Conservation (phyloP, 1,284 basidiomycete genomes). For the Amylostereum chailletii region DNA sequence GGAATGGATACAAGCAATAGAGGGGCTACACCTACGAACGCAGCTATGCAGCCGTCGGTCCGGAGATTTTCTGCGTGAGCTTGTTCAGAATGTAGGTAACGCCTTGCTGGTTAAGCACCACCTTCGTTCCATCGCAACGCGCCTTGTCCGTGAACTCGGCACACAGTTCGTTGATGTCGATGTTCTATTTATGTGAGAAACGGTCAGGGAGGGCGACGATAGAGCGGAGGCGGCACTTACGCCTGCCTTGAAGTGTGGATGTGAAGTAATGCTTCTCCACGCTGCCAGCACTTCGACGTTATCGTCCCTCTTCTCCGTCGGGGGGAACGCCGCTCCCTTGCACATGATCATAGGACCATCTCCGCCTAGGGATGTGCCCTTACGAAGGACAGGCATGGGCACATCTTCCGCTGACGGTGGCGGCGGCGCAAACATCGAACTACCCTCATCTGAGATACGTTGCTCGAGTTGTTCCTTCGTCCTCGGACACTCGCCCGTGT, state of each 20-base stretch:
- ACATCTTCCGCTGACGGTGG: constrained; percentile 9
- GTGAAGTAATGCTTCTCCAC: constrained; percentile 64
- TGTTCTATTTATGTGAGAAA: constrained; percentile 35
- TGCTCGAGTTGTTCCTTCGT: constrained; percentile 46
- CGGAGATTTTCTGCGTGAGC: constrained; percentile 23
- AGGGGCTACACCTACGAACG: too few species aligned
- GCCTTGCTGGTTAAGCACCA: constrained; percentile 64
- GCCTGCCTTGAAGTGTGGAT: constrained; percentile 64
- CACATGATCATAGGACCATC: constrained; percentile 44
- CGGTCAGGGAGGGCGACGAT: constrained; percentile 3
- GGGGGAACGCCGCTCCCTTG: constrained; percentile 54
- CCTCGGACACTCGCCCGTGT: constrained; percentile 37
- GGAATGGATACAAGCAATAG: too few species aligned
- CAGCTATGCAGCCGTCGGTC: too few species aligned
- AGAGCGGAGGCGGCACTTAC: constrained; percentile 10
- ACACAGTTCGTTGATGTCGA: constrained; percentile 70
- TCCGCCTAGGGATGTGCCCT: constrained; percentile 22
- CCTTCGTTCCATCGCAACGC: constrained; percentile 71
- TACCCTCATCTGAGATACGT: constrained; percentile 36
- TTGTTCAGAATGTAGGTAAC: constrained; percentile 57
- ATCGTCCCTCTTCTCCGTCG: constrained; percentile 56
- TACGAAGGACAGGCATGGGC: constrained; percentile 13
- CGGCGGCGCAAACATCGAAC: constrained; percentile 37
- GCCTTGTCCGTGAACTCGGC: constrained; percentile 71
- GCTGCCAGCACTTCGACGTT: constrained; percentile 71